Evolutionary conservation across 768 basidiomycete species (phyloP).

Genomic region (Tulasnella sp.): DNA sequence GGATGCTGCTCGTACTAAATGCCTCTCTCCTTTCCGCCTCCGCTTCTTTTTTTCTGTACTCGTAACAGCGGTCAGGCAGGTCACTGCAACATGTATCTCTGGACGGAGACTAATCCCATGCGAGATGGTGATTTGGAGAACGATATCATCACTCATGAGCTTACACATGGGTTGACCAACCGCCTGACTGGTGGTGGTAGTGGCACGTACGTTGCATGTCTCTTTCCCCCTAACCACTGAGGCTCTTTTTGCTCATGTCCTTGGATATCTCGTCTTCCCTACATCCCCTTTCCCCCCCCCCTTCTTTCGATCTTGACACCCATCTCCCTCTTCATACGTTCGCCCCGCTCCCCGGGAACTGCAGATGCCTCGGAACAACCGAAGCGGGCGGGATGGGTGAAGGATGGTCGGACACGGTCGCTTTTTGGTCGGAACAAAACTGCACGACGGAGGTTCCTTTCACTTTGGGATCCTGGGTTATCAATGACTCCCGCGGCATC

Average conservation of each 20-base stretch:
- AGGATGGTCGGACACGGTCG: constrained; percentile 49
- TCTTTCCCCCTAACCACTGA: constrained; percentile 33
- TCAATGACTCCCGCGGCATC: constrained; percentile 32
- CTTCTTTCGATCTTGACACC: no score
- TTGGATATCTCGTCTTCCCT: neutral
- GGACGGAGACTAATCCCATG: constrained; percentile 33
- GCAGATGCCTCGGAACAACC: constrained; percentile 22
- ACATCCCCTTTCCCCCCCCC: neutral
- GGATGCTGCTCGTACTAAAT: constrained; percentile 15
- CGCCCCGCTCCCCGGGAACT: no score
- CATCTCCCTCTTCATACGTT: no score
- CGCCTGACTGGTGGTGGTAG: constrained; percentile 36
- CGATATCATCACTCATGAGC: constrained; percentile 21
- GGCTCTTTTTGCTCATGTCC: no score
- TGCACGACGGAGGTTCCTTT: constrained; percentile 27
- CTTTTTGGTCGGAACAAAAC: constrained; percentile 27
- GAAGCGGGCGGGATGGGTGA: constrained; percentile 65
- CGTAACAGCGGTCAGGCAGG: neutral
- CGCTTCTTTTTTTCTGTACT: constrained; percentile 20
- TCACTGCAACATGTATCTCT: neutral
- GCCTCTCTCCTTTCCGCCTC: neutral
- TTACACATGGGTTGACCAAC: constrained; percentile 39
- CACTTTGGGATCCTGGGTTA: no score
- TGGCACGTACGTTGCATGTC: neutral
- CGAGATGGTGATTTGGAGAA: constrained; percentile 35